These are phyloP conservation scores for Flaveria floridana DNA, from an alignment of 140 eudicot genomes.

Conservation along the genomic window DNA sequence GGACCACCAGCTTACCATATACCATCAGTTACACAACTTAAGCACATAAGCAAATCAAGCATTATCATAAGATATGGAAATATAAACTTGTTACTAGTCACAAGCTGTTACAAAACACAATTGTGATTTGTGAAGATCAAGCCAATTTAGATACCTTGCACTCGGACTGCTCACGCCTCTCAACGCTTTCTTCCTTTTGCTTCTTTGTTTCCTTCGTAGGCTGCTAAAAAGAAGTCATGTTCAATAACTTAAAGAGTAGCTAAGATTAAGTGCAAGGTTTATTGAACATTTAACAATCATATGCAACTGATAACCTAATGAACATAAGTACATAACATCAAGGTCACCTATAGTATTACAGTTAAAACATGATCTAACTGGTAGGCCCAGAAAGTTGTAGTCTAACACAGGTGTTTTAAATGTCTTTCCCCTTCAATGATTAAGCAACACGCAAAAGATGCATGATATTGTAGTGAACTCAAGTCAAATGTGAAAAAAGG, in stretches of 20 bases:
- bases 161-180: too few species aligned
- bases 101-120: conserved; percentile 12
- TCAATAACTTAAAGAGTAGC: neutral
- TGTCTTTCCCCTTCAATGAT: conserved; percentile 55
- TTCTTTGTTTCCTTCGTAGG: too few species aligned
- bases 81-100: neutral
- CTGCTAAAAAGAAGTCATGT: too few species aligned
- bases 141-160: too few species aligned
- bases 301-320: neutral
- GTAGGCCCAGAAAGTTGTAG: conserved; percentile 81
- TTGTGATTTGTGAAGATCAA: too few species aligned
- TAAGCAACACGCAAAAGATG: conserved; percentile 65
- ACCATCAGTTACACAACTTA: neutral
- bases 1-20: neutral
- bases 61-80: neutral
- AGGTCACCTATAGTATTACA: neutral
- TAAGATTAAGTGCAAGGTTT: neutral
- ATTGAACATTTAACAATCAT: neutral
- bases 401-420: conserved; percentile 40
- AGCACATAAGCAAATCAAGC: neutral
- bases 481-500: conserved; percentile 19
- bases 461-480: conserved; percentile 59
- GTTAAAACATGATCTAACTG: conserved; percentile 30
- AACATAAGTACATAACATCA: neutral
- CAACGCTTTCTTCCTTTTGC: too few species aligned